A percentile compares a stretch with the other conserved stretches of the same genome.
Conservation (phyloP, 2,329 filamentous ascomycete genomes). For the Microdochium bolleyi region DNA sequence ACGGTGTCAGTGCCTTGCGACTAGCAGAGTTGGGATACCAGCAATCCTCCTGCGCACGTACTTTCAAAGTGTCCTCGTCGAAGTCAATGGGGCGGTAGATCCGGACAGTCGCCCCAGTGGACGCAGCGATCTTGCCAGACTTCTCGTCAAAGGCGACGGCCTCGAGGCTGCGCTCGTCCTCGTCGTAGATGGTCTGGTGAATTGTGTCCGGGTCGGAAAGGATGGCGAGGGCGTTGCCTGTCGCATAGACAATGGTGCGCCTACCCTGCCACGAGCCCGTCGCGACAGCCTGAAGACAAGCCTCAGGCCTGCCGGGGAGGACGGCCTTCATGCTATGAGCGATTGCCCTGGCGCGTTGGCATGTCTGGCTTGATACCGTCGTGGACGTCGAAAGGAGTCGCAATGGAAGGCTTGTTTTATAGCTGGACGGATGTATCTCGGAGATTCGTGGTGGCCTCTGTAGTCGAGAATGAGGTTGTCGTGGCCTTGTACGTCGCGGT, state of each 20-base stretch:
- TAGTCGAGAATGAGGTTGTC: too few relatives aligned
- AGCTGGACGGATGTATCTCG: too few relatives aligned
- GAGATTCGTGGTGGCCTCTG: too few relatives aligned
- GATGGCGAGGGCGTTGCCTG: slow-evolving; percentile 79
- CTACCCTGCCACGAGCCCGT: slow-evolving; percentile 35
- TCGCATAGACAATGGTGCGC: slow-evolving; percentile 60
- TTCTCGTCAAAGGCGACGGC: slow-evolving; percentile 75
- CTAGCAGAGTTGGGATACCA: background rate
- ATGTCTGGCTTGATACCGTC: background rate
- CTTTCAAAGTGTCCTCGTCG: slow-evolving; percentile 66
- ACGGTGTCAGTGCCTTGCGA: background rate
- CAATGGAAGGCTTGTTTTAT: background rate
- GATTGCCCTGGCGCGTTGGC: background rate
- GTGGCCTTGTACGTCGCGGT: too few relatives aligned
- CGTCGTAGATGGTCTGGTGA: slow-evolving; percentile 85
- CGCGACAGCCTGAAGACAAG: slow-evolving; percentile 36
- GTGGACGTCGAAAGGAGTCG: background rate
- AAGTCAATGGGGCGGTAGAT: slow-evolving; percentile 71
- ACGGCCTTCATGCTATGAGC: slow-evolving; percentile 32
- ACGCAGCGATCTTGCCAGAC: slow-evolving; percentile 78
- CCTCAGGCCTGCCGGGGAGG: slow-evolving; percentile 39
- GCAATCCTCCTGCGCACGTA: slow-evolving; percentile 26
- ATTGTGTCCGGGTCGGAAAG: slow-evolving; percentile 67
- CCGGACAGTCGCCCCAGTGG: slow-evolving; percentile 58
- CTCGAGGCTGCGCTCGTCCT: slow-evolving; percentile 59